phyloP scores from a whole-genome alignment of 495 filamentous ascomycete species.

The Penicillium cosmopolitanum region DNA sequence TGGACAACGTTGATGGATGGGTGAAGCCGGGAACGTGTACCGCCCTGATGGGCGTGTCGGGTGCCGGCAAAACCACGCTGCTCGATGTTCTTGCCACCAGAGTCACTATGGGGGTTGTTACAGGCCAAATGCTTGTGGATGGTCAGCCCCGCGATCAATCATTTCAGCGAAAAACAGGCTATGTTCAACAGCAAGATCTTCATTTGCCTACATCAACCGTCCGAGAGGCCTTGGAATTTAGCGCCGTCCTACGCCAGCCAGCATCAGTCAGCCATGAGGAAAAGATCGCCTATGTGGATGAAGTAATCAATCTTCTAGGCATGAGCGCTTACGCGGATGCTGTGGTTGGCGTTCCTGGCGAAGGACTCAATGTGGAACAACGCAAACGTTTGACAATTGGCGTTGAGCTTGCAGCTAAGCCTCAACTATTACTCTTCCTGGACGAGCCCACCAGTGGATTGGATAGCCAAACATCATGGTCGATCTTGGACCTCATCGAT shows the following conservation, averaged over 20 bases:
- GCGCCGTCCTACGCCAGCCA: constrained; percentile 81
- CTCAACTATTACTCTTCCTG: constrained; percentile 81
- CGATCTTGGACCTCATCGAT: constrained; percentile 75
- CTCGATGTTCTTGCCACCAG: constrained; percentile 51
- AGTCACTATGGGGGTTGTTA: constrained; percentile 51
- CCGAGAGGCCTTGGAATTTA: constrained; percentile 79
- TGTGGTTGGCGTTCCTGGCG: constrained; percentile 82
- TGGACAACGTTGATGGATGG: constrained; percentile 67
- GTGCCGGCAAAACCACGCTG: constrained; percentile 63
- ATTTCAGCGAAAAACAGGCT: constrained; percentile 93
- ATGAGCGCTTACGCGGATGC: constrained; percentile 88
- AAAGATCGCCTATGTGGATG: constrained; percentile 87
- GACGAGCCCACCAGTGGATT: constrained; percentile 53
- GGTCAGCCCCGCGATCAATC: constrained; percentile 62
- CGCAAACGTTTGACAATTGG: constrained; percentile 83
- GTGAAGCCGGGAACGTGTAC: constrained; percentile 69
- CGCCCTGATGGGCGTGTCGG: constrained; percentile 63
- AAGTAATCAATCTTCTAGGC: constrained; percentile 88
- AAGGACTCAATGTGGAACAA: constrained; percentile 87
- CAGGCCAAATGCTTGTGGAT: constrained; percentile 56
- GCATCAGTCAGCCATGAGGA: constrained; percentile 67
- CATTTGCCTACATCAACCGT: constrained; percentile 83
- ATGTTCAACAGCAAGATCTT: constrained; percentile 93
- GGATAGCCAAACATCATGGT: constrained; percentile 68
- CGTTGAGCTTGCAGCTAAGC: constrained; percentile 84